Evolutionary conservation across 805 yeast genomes (phyloP).

Genomic region (Isabelozyma heimii): DNA sequence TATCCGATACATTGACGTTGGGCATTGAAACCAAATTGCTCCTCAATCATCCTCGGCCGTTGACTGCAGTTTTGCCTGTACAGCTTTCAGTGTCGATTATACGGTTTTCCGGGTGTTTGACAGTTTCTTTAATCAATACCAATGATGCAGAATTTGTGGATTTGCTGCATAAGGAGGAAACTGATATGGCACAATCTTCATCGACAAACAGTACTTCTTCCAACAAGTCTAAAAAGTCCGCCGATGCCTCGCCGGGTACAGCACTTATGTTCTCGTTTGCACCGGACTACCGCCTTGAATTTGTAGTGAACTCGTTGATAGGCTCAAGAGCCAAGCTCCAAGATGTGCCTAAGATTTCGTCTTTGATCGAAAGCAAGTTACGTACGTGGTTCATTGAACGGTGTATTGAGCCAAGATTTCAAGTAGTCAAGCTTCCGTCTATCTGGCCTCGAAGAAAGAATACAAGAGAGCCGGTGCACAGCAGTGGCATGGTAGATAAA

Average conservation of each 20-base stretch:
- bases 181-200: background rate
- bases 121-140: conserved; percentile 63
- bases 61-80: conserved; percentile 85
- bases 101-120: conserved; percentile 84
- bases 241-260: conserved; percentile 38
- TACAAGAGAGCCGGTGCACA: conserved; percentile 27
- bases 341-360: conserved; percentile 88
- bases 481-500: conserved; percentile 3
- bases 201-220: background rate
- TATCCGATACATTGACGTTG: conserved; percentile 80
- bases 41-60: conserved; percentile 77
- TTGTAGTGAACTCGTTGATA: conserved; percentile 80
- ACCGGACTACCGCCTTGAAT: conserved; percentile 88
- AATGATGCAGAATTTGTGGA: conserved; percentile 31
- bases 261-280: conserved; percentile 86
- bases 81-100: conserved; percentile 83
- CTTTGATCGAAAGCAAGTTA: conserved; percentile 76
- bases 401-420: conserved; percentile 91
- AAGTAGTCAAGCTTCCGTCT: conserved; percentile 78
- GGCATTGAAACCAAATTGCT: conserved; percentile 80
- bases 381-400: conserved; percentile 89
- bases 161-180: conserved; percentile 10
- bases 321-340: conserved; percentile 92
- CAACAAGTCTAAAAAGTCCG: conserved; percentile 2
- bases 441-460: conserved; percentile 68